phyloP scores from a whole-genome alignment of 495 filamentous ascomycete genomes.

The Pyrenula massariospora region DNA sequence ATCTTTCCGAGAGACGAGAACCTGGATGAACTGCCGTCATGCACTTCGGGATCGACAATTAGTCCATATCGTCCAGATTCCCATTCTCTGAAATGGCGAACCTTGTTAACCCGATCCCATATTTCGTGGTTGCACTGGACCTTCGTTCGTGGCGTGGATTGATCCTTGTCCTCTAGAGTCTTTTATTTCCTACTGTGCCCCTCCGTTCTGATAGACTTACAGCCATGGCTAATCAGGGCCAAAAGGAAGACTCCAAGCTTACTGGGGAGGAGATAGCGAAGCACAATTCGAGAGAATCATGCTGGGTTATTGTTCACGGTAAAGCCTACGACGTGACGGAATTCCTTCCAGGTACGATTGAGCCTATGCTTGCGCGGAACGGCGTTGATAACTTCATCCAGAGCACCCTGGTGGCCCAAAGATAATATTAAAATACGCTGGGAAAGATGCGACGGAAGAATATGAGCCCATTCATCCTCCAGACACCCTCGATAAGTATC shows the following conservation, averaged over 20 bases:
- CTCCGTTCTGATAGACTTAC: too few species aligned
- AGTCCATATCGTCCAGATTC: neutral
- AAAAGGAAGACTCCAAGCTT: conserved; percentile 23
- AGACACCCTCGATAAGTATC: conserved; percentile 64
- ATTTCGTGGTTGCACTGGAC: too few species aligned
- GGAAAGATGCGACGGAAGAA: conserved; percentile 71
- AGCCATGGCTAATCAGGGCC: neutral
- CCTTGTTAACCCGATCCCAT: too few species aligned
- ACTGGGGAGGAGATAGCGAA: conserved; percentile 67
- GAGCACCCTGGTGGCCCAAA: conserved; percentile 80
- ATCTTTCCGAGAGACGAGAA: neutral
- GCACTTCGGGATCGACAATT: neutral
- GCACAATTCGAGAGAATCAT: conserved; percentile 73
- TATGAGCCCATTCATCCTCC: conserved; percentile 94
- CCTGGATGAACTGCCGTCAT: neutral
- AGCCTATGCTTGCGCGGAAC: neutral
- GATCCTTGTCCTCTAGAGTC: too few species aligned
- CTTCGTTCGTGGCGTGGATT: too few species aligned
- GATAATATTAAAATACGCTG: conserved; percentile 74
- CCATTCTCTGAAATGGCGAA: neutral
- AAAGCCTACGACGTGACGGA: conserved; percentile 89
- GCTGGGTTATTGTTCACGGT: conserved; percentile 79
- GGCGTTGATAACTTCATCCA: conserved; percentile 4
- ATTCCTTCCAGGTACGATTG: conserved; percentile 52
- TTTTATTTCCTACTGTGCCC: too few species aligned